These are phyloP conservation scores for Penicilliopsis zonata DNA, from an alignment of 495 filamentous ascomycete genomes.

Conservation along the genomic window DNA sequence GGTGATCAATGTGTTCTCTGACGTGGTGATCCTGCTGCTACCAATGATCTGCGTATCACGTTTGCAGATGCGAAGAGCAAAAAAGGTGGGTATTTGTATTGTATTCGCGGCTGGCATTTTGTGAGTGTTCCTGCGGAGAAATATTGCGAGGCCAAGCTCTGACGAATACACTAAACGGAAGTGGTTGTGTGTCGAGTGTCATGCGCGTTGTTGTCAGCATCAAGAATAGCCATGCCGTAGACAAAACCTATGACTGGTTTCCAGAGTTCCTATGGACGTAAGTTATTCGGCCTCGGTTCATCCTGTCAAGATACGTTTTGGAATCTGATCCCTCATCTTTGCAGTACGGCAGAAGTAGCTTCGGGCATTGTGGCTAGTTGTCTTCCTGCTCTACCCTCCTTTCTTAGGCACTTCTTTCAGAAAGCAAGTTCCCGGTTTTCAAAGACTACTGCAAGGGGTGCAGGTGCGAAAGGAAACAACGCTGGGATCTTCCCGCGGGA, in stretches of 20 bases:
- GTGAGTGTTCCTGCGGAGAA: no score
- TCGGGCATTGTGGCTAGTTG: slow-evolving; percentile 13
- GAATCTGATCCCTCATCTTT: background rate
- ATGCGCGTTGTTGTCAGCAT: slow-evolving; percentile 11
- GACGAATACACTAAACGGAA: no score
- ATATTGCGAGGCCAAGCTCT: no score
- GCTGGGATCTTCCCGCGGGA: no score
- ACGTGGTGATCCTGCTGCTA: slow-evolving; percentile 24
- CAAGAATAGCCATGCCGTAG: slow-evolving; percentile 3
- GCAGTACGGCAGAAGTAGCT: slow-evolving; percentile 12
- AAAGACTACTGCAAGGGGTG: background rate
- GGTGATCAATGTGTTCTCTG: slow-evolving; percentile 22
- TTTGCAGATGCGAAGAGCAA: slow-evolving; percentile 11
- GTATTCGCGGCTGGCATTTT: slow-evolving; percentile 25
- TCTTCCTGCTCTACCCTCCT: slow-evolving; percentile 9
- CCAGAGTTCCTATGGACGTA: slow-evolving; percentile 14
- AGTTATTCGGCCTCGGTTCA: slow-evolving; percentile 1
- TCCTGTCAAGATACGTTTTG: background rate
- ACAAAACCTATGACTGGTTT: slow-evolving; percentile 12
- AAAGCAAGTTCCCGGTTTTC: slow-evolving; percentile 5
- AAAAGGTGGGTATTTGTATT: slow-evolving; percentile 16
- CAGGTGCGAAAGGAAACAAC: background rate
- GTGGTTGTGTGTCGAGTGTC: slow-evolving; percentile 9
- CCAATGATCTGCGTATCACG: slow-evolving; percentile 23
- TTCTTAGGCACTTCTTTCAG: slow-evolving; percentile 7